Base-by-base conservation (phyloP, 164 flowering plant genomes). In the Stephania cephalantha region DNA sequence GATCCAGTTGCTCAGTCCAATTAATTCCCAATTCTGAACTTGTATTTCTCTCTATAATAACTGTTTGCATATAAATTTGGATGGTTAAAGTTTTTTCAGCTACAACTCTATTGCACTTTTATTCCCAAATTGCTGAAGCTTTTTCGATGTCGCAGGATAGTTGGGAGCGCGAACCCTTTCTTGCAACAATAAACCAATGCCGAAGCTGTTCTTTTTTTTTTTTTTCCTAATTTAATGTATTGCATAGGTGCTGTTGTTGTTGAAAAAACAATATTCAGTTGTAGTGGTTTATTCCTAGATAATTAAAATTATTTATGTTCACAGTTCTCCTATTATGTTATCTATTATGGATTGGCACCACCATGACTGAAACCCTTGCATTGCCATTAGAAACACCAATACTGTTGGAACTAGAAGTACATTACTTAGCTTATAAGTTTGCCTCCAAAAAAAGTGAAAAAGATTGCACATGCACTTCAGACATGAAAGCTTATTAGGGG, bases 131-230 rank as follows among this genome's bases (percentile, higher is more conserved):
- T 2, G 25, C 50, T 31, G 50, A 72, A 58, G 48, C 50, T 55
- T 73, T 63, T 73, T n/a, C 35, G 44, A 7, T 44, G 52, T 20
- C 71, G 65, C 75, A 77, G 74, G 74, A 30, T n/a, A 15, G 20
- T 46, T 46, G 48, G 18, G 25, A 63, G 55, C 8, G 46, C 7
- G n/a, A 73, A 68, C 29, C 46, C 45, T 61, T 76, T 73, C 52
- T 69, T 45, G 61, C 22, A 70, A 45, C 46, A 70, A 76, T 35
- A 31, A 20, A 3, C n/a, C 64, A 58, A 15, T 18, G 18, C 18
- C 18, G 6, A 58, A 58, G 20, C 4, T 18, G n/a, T 58, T 20
- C 9, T 6, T 64, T 6, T 12, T 66, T 66, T 11, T 29, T 29
- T 3, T 67, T 67, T 45, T 67, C 13, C 45, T 30, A 67, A 30